These are phyloP conservation scores for Blastocystis sp. DNA, from an alignment of 352 stramenopile genomes.

Conservation along the genomic window DNA sequence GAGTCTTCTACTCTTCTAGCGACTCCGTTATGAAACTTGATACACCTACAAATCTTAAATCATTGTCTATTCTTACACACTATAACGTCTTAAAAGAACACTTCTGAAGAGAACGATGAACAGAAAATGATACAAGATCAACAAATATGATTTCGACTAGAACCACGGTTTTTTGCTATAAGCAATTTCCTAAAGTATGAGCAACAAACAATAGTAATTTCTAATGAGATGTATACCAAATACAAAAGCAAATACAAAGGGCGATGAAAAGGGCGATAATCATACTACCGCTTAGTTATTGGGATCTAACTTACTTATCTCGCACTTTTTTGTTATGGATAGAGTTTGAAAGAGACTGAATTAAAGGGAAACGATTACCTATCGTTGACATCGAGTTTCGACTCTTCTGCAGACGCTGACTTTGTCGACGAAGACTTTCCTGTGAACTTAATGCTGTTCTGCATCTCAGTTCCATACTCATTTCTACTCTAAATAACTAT, in stretches of 20 bases:
- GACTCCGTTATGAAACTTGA: too few relatives aligned
- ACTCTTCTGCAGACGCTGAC: neutral
- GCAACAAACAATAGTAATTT: neutral
- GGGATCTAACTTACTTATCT: neutral
- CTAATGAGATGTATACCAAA: slow-evolving; percentile 62
- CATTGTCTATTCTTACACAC: too few relatives aligned
- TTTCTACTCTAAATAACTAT: slow-evolving; percentile 43
- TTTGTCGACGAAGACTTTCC: neutral
- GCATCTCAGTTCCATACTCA: neutral
- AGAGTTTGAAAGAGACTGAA: neutral
- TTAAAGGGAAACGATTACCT: slow-evolving; percentile 7
- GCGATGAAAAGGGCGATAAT: slow-evolving; percentile 52
- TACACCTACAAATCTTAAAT: too few relatives aligned
- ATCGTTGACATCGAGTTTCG: neutral
- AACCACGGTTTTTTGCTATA: neutral
- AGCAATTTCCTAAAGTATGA: neutral
- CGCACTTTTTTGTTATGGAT: neutral
- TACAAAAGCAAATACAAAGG: slow-evolving; percentile 56
- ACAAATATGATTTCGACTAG: neutral
- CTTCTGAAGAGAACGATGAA: too few relatives aligned
- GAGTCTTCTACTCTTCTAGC: too few relatives aligned
- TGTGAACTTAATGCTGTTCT: slow-evolving; percentile 18
- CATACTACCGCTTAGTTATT: neutral
- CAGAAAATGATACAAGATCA: too few relatives aligned
- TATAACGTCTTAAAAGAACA: too few relatives aligned